Evolutionary conservation across 257 asterid species (phyloP).

Genomic region (Solanum etuberosum): DNA sequence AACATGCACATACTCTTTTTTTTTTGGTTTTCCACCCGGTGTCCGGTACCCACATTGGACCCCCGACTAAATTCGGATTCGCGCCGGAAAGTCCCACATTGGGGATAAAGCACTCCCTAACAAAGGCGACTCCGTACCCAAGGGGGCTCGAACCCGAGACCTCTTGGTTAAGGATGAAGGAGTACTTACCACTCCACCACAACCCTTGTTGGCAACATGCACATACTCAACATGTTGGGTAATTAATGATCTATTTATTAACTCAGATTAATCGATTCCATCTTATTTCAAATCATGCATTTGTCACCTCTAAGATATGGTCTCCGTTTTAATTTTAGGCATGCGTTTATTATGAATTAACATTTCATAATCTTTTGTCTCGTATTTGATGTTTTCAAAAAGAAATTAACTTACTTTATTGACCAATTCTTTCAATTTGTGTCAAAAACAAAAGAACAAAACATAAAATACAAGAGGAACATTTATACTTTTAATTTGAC

Average conservation of each 20-base stretch:
- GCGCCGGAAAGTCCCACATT: too few species aligned
- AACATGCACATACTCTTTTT: background rate
- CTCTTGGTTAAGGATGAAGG: too few species aligned
- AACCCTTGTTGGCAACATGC: too few species aligned
- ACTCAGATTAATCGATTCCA: background rate
- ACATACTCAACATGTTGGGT: background rate
- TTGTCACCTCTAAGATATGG: background rate
- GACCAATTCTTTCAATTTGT: background rate
- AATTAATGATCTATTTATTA: background rate
- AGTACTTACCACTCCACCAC: too few species aligned
- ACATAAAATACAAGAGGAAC: background rate
- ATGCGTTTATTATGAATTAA: background rate
- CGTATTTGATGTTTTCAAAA: background rate
- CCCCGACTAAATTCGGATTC: too few species aligned
- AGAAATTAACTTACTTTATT: background rate
- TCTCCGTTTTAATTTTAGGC: background rate
- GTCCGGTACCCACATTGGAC: too few species aligned
- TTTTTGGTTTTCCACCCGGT: too few species aligned
- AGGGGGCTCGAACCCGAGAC: too few species aligned
- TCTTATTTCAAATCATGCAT: background rate
- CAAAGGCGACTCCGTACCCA: too few species aligned
- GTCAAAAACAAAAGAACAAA: background rate
- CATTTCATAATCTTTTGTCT: background rate
- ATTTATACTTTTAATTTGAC: background rate
- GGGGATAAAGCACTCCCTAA: too few species aligned